A percentile compares a stretch with the other conserved stretches of the same genome.
Conservation (phyloP, 129 eudicot genomes). For the Scalesia atractyloides region DNA sequence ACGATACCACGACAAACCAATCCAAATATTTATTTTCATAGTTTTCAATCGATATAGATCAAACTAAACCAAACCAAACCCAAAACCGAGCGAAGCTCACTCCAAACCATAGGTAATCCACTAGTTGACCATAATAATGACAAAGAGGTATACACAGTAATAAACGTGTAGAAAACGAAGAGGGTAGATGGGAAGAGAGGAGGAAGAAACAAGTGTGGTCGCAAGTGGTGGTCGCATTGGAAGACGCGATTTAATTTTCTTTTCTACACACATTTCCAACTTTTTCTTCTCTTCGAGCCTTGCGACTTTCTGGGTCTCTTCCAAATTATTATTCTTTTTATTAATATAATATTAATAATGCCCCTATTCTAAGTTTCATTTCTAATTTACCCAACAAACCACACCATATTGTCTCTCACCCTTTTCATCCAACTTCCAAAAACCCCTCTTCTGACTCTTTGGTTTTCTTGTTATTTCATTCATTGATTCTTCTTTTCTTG, state of each 20-base stretch:
- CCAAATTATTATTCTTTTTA: background rate
- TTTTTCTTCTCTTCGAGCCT: background rate
- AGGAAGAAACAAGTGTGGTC: conserved; percentile 19
- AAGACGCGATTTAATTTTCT: conserved; percentile 22
- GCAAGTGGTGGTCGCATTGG: conserved; percentile 35
- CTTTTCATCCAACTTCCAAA: conserved; percentile 23
- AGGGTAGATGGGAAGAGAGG: conserved; percentile 31
- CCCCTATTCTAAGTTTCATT: background rate
- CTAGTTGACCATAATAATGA: too few relatives aligned
- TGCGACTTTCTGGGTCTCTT: background rate
- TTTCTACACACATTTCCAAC: background rate
- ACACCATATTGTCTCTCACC: conserved; percentile 25
- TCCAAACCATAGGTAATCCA: too few relatives aligned
- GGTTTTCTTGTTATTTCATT: conserved; percentile 19
- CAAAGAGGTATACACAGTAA: too few relatives aligned
- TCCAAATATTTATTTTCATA: too few relatives aligned
- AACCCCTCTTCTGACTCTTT: conserved; percentile 25
- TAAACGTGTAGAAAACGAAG: conserved; percentile 24
- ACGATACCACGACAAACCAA: too few relatives aligned
- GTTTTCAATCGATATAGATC: too few relatives aligned
- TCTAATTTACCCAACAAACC: conserved; percentile 29
- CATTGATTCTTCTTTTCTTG: background rate
- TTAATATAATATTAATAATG: background rate
- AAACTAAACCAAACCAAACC: too few relatives aligned
- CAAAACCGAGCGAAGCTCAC: too few relatives aligned